These are phyloP conservation scores for Sorghum bicolor DNA, from an alignment of 176 grass and related monocot species.

Conservation along the genomic window DNA sequence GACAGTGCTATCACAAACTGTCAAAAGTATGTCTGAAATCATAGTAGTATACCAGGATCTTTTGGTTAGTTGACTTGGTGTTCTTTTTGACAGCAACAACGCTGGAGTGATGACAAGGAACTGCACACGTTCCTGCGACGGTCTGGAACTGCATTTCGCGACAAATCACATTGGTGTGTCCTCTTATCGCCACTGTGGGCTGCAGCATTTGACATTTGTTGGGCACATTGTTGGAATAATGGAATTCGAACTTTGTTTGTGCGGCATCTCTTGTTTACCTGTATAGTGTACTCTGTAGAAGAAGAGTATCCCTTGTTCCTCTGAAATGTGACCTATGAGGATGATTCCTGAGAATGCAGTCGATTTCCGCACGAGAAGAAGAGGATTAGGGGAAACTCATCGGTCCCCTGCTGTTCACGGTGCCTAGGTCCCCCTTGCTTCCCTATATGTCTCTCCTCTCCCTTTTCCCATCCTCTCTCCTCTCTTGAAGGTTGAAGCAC, in stretches of 20 bases:
- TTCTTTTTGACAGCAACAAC: slow-evolving; percentile 31
- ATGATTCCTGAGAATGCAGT: too few species aligned
- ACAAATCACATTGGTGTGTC: slow-evolving; percentile 73
- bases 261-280: not conserved
- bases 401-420: too few species aligned
- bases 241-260: not conserved
- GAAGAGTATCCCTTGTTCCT: too few species aligned
- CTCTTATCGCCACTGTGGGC: not conserved
- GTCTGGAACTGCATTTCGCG: slow-evolving; percentile 69
- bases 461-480: too few species aligned
- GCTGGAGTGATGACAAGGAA: slow-evolving; percentile 29
- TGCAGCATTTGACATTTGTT: too few species aligned
- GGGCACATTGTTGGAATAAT: not conserved
- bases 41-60: not conserved
- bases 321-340: too few species aligned
- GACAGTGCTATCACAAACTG: not conserved
- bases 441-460: too few species aligned
- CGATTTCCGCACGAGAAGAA: too few species aligned
- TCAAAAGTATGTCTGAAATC: not conserved
- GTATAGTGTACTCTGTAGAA: too few species aligned
- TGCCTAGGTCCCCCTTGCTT: too few species aligned
- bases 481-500: too few species aligned
- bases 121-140: slow-evolving; percentile 27
- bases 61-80: not conserved
- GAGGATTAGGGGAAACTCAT: too few species aligned